phyloP scores from a whole-genome alignment of 2,329 filamentous ascomycete genomes.

The Rutstroemia sp. region DNA sequence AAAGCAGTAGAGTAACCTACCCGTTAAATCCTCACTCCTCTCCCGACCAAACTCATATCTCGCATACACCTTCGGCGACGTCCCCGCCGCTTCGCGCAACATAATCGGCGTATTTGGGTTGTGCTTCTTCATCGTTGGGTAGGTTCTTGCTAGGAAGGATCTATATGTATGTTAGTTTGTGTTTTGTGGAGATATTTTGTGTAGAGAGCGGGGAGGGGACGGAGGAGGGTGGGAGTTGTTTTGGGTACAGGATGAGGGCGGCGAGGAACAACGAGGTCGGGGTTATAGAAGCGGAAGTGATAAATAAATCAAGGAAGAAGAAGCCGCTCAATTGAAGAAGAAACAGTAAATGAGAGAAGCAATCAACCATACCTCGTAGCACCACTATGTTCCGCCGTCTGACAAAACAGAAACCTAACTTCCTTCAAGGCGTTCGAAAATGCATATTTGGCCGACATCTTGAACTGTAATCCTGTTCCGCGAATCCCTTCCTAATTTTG shows the following conservation, averaged over 20 bases:
- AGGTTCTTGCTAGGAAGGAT: conserved; percentile 82
- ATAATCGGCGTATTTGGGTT: conserved; percentile 92
- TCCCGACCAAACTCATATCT: conserved; percentile 76
- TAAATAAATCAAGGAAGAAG: background rate
- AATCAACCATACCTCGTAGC: conserved; percentile 60
- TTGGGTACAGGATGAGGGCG: background rate
- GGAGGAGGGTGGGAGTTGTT: too few species aligned
- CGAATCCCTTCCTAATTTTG: background rate
- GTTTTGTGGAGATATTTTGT: background rate
- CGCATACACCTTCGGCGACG: conserved; percentile 79
- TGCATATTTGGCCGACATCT: conserved; percentile 87
- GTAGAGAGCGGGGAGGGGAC: background rate
- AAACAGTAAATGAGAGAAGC: background rate
- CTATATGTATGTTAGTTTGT: conserved; percentile 38
- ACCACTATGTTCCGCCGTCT: conserved; percentile 85
- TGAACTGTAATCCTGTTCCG: conserved; percentile 24
- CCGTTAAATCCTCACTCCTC: conserved; percentile 54
- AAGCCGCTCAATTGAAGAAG: background rate
- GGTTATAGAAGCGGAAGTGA: background rate
- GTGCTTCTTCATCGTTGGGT: conserved; percentile 99
- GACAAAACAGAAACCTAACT: conserved; percentile 95
- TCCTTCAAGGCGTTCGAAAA: conserved; percentile 88
- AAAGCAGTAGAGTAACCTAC: conserved; percentile 31
- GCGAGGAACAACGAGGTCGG: background rate
- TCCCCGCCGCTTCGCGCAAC: conserved; percentile 83